Evolutionary conservation across 352 stramenopile genomes (phyloP).

Genomic region (Pythium graminicola): DNA sequence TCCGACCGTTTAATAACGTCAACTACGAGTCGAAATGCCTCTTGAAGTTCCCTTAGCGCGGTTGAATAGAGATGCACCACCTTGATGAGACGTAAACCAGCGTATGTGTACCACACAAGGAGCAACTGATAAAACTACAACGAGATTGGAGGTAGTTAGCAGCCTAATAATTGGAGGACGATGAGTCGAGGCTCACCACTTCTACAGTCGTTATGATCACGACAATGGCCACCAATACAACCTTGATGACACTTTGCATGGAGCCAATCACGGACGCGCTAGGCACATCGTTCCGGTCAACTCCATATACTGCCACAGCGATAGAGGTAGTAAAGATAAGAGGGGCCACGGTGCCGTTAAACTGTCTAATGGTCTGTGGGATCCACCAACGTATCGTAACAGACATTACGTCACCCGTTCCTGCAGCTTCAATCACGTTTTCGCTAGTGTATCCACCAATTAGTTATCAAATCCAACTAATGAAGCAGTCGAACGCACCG

Average conservation of each 20-base stretch:
- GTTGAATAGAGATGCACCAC: not conserved
- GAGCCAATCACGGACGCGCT: not conserved
- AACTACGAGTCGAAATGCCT: slow-evolving; percentile 29
- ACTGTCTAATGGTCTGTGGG: not conserved
- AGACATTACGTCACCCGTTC: not conserved
- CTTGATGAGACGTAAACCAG: not conserved
- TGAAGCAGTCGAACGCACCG: not conserved
- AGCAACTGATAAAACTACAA: slow-evolving; percentile 2
- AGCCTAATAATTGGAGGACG: not conserved
- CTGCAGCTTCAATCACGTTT: not conserved
- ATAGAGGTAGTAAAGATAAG: not conserved
- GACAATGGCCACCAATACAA: not conserved
- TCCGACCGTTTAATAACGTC: slow-evolving; percentile 55
- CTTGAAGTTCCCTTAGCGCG: slow-evolving; percentile 5
- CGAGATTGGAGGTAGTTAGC: not conserved
- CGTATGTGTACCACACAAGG: slow-evolving; percentile 3
- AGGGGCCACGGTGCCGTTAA: not conserved
- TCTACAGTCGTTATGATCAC: not conserved
- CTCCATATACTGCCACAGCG: not conserved
- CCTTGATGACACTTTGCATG: not conserved
- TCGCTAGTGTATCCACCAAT: not conserved
- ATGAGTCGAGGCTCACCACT: not conserved
- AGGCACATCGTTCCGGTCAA: not conserved
- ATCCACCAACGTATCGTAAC: not conserved
- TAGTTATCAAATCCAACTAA: not conserved